These are phyloP conservation scores for Nakazawaea ernobii DNA, from an alignment of 805 yeast species.

Conservation along the genomic window DNA sequence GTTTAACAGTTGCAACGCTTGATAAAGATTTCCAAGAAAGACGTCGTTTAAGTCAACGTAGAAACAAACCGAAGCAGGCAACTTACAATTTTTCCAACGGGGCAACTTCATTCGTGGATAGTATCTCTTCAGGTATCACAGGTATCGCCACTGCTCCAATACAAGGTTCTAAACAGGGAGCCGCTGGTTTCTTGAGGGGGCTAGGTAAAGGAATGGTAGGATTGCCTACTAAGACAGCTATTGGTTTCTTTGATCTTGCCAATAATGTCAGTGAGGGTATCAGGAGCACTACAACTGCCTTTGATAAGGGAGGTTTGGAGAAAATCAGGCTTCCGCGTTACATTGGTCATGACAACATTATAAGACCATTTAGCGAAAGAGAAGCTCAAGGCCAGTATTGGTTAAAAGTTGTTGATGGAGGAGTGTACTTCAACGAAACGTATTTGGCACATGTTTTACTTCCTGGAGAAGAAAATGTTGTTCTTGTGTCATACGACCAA, in stretches of 20 bases:
- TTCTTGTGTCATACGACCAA: constrained; percentile 66
- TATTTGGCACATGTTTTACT: constrained; percentile 83
- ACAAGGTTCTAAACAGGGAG: constrained; percentile 87
- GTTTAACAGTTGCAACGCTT: constrained; percentile 84
- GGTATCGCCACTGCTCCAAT: constrained; percentile 91
- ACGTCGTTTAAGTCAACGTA: constrained; percentile 66
- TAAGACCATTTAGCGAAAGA: constrained; percentile 69
- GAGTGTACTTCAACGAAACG: constrained; percentile 60
- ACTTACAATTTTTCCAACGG: constrained; percentile 80
- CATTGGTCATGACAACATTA: constrained; percentile 62
- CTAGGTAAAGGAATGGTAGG: constrained; percentile 94
- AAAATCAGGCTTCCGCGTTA: constrained; percentile 80
- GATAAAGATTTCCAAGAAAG: constrained; percentile 80
- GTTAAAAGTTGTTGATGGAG: constrained; percentile 81
- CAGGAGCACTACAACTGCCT: constrained; percentile 83
- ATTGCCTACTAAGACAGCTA: constrained; percentile 92
- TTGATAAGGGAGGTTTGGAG: constrained; percentile 71
- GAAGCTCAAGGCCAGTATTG: constrained; percentile 95
- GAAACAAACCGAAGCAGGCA: constrained; percentile 81
- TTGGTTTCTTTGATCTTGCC: constrained; percentile 90
- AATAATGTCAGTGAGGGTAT: constrained; percentile 92
- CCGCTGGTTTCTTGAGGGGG: constrained; percentile 90
- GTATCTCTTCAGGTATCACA: constrained; percentile 78
- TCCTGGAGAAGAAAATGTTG: constrained; percentile 74
- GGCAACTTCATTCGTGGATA: constrained; percentile 83